These are phyloP conservation scores for Dactylellina parvicollis DNA, from an alignment of 2,329 filamentous ascomycete genomes.

Conservation along the genomic window DNA sequence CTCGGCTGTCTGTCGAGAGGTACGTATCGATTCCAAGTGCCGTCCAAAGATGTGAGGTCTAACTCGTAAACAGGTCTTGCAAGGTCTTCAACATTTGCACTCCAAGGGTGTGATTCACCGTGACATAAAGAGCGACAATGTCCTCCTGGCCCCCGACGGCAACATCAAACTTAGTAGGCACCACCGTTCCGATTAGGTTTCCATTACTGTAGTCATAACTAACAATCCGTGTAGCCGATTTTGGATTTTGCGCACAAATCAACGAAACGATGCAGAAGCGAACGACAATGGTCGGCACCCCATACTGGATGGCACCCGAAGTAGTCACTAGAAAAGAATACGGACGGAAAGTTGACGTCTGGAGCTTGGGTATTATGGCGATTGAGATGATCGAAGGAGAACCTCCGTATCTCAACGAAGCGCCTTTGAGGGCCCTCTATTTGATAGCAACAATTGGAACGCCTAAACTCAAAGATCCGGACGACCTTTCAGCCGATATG, in stretches of 20 bases:
- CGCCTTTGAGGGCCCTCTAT: slow-evolving; percentile 89
- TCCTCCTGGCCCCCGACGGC: slow-evolving; percentile 89
- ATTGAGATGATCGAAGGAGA: slow-evolving; percentile 99
- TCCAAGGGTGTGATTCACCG: slow-evolving; percentile 98
- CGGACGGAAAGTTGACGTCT: slow-evolving; percentile 97
- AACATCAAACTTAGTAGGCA: slow-evolving; percentile 90
- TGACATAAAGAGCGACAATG: slow-evolving; percentile 99
- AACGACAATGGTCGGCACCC: slow-evolving; percentile 98
- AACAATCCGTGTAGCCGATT: slow-evolving; percentile 75
- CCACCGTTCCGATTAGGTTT: not conserved
- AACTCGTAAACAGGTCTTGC: slow-evolving; percentile 71
- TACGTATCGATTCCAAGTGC: slow-evolving; percentile 59
- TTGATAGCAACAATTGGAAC: slow-evolving; percentile 97
- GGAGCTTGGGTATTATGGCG: slow-evolving; percentile 98
- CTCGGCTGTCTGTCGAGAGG: slow-evolving; percentile 90
- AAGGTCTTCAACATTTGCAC: slow-evolving; percentile 91
- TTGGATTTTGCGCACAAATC: slow-evolving; percentile 98
- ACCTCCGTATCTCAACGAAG: slow-evolving; percentile 95
- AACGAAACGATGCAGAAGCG: slow-evolving; percentile 97
- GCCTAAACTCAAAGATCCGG: slow-evolving; percentile 91
- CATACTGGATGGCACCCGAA: slow-evolving; percentile 99
- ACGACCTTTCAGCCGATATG: slow-evolving; percentile 81
- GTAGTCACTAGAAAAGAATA: slow-evolving; percentile 98
- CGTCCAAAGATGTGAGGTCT: not conserved
- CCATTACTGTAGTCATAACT: slow-evolving; percentile 57